Percentiles rank a stretch among this genome's conserved stretches.
Evolutionary conservation across 495 filamentous ascomycete species (phyloP).

Genomic region (Talaromyces proteolyticus): DNA sequence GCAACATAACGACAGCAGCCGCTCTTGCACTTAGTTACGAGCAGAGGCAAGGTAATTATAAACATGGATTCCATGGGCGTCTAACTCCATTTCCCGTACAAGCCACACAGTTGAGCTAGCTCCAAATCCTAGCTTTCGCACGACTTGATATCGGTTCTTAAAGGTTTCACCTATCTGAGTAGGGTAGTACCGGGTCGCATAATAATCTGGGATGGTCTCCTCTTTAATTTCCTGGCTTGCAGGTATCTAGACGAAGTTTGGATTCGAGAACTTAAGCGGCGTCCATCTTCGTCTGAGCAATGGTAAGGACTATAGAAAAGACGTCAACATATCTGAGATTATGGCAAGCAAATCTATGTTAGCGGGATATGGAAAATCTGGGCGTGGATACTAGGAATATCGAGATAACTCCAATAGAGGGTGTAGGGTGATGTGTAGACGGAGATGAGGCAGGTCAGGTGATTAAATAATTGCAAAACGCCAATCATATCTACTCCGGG

Average conservation of each 20-base stretch:
- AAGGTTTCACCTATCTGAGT: conserved; percentile 27
- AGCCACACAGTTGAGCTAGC: conserved; percentile 40
- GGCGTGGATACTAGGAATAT: too few relatives aligned
- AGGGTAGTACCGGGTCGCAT: not conserved
- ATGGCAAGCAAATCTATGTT: too few relatives aligned
- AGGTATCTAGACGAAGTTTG: conserved; percentile 11
- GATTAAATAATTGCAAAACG: too few relatives aligned
- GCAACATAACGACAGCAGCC: conserved; percentile 19
- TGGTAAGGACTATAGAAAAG: conserved; percentile 6
- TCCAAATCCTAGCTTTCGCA: conserved; percentile 42
- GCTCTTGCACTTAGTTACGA: too few relatives aligned
- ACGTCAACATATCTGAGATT: conserved; percentile 11
- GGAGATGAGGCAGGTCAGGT: too few relatives aligned
- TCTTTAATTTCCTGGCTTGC: conserved; percentile 12
- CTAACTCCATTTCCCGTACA: conserved; percentile 24
- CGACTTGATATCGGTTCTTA: conserved; percentile 29
- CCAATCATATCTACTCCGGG: too few relatives aligned
- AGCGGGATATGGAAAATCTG: too few relatives aligned
- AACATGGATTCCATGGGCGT: too few relatives aligned
- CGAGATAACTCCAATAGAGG: too few relatives aligned
- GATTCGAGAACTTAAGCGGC: conserved; percentile 14
- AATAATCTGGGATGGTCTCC: conserved; percentile 7
- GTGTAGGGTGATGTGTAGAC: too few relatives aligned
- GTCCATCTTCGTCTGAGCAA: conserved; percentile 9
- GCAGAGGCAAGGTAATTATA: conserved; percentile 4